Percentiles rank a stretch among this genome's conserved stretches.
phyloP scores from a whole-genome alignment of 2,329 filamentous ascomycete species.

The Coniochaeta sp. region DNA sequence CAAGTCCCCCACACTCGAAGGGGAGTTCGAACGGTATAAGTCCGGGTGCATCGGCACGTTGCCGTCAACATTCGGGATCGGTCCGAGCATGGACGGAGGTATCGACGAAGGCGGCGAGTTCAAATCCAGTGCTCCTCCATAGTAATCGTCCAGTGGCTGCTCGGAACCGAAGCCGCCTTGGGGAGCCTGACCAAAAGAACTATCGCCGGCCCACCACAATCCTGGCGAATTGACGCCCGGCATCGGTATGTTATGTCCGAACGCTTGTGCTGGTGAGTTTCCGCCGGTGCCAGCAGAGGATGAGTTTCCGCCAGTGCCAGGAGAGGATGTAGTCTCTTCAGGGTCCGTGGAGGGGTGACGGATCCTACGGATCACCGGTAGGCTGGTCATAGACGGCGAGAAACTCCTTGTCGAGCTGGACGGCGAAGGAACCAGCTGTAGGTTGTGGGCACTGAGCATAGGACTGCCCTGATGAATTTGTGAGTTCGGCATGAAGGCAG shows the following conservation, averaged over 20 bases:
- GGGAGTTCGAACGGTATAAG: background rate
- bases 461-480: background rate
- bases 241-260: too few species aligned
- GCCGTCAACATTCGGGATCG: background rate
- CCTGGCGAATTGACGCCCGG: too few species aligned
- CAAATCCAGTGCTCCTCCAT: background rate
- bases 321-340: too few species aligned
- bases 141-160: background rate
- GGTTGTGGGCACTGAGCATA: background rate
- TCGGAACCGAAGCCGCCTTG: too few species aligned
- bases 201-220: too few species aligned
- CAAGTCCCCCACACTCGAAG: background rate
- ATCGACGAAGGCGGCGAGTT: background rate
- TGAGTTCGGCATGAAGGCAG: background rate
- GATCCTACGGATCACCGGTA: too few species aligned
- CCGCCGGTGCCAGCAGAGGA: too few species aligned
- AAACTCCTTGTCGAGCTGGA: background rate
- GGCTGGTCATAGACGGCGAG: background rate
- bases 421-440: background rate
- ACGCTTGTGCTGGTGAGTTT: too few species aligned
- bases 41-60: background rate
- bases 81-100: background rate
- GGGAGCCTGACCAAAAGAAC: too few species aligned
- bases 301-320: too few species aligned
- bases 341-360: too few species aligned